Evolutionary conservation across 2,329 filamentous ascomycete genomes (phyloP).

Genomic region (Elsinoe necatrix): DNA sequence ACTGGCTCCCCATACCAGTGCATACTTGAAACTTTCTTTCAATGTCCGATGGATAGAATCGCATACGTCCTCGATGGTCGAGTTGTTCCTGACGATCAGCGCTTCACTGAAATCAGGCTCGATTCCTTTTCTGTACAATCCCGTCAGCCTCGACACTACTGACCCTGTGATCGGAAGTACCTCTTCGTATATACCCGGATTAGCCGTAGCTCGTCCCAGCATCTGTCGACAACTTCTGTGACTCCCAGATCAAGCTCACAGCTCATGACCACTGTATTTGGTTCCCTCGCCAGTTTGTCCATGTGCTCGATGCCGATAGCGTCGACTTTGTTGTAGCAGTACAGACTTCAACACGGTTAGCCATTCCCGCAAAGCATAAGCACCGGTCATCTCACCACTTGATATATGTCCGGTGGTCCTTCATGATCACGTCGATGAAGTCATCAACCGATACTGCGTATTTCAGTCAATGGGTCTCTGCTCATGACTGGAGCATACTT

Average conservation of each 20-base stretch:
- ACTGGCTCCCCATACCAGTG: conserved; percentile 93
- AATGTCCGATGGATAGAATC: conserved; percentile 87
- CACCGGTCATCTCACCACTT: conserved; percentile 42
- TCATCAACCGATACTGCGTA: conserved; percentile 78
- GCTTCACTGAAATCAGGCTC: conserved; percentile 88
- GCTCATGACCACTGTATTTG: conserved; percentile 91
- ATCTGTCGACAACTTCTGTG: conserved; percentile 84
- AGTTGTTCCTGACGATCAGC: conserved; percentile 80
- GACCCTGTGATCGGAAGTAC: conserved; percentile 25
- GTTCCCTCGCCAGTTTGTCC: conserved; percentile 83
- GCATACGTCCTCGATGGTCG: conserved; percentile 92
- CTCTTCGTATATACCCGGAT: conserved; percentile 92
- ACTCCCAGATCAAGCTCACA: conserved; percentile 94
- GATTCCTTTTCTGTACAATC: conserved; percentile 59
- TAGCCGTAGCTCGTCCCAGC: conserved; percentile 85
- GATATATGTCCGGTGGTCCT: conserved; percentile 97
- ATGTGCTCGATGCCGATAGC: conserved; percentile 87
- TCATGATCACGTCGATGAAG: conserved; percentile 99
- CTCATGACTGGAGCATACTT: conserved; percentile 15
- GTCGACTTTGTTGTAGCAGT: conserved; percentile 99
- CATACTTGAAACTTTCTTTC: conserved; percentile 99
- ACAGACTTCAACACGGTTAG: conserved; percentile 53
- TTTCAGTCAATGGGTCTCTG: conserved; percentile 15
- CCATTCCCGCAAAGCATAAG: not conserved
- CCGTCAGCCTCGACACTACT: not conserved